Conservation (phyloP, 2,329 filamentous ascomycete species). For the Biscogniauxia marginata region DNA sequence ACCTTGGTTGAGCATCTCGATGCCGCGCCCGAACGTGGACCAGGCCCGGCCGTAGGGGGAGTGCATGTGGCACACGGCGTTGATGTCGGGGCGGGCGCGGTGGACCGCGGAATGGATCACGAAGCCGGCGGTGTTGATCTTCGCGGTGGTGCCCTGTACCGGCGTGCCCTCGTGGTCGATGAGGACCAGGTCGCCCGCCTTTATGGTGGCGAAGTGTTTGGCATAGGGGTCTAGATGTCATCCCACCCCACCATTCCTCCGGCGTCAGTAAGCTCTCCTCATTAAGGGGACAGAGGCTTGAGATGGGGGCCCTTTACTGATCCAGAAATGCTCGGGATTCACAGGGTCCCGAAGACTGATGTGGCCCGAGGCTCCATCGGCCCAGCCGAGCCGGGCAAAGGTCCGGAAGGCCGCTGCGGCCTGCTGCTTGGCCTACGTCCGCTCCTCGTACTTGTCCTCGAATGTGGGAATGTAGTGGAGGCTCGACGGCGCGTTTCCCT, state of each 20-base stretch:
- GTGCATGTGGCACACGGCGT: conserved; percentile 58
- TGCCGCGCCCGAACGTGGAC: conserved; percentile 54
- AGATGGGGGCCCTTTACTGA: too few relatives aligned
- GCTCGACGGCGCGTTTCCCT: too few relatives aligned
- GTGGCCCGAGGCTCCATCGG: conserved; percentile 61
- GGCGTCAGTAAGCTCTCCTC: too few relatives aligned
- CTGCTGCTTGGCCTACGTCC: too few relatives aligned
- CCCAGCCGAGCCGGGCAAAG: conserved; percentile 57
- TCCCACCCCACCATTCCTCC: too few relatives aligned
- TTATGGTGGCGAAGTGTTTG: conserved; percentile 55
- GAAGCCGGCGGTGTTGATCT: conserved; percentile 56
- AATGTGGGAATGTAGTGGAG: too few relatives aligned
- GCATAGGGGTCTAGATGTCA: conserved; percentile 43
- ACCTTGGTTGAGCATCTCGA: conserved; percentile 54
- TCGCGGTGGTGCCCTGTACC: conserved; percentile 49
- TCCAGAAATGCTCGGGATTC: conserved; percentile 7
- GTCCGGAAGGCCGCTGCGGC: conserved; percentile 59
- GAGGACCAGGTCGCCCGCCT: conserved; percentile 56
- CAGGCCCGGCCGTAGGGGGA: conserved; percentile 55
- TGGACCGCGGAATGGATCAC: conserved; percentile 57
- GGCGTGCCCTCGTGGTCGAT: conserved; percentile 53
- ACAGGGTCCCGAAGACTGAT: conserved; percentile 47
- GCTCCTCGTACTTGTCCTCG: too few relatives aligned
- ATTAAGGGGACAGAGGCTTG: too few relatives aligned
- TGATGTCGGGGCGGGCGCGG: conserved; percentile 54